phyloP scores from a whole-genome alignment of 306 rosid genomes.

The Castanea mollissima region DNA sequence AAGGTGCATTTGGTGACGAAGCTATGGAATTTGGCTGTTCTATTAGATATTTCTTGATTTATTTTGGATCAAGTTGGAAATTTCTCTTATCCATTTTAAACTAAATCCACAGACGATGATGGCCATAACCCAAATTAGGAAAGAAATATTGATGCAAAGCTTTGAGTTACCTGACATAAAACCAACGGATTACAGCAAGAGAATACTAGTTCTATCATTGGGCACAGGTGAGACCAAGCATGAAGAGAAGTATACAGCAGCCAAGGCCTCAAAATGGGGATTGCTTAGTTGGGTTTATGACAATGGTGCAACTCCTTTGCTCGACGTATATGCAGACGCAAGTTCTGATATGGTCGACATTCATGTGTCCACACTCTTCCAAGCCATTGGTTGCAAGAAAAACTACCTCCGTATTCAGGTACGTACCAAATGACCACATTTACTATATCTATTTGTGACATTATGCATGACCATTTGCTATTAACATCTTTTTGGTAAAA shows the following conservation, averaged over 20 bases:
- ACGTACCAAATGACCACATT: slow-evolving; percentile 15
- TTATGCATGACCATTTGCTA: background rate
- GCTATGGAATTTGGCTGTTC: background rate
- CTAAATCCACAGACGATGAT: slow-evolving; percentile 27
- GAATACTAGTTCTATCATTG: slow-evolving; percentile 36
- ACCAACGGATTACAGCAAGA: slow-evolving; percentile 10
- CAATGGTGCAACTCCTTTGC: slow-evolving; percentile 32
- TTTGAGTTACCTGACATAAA: background rate
- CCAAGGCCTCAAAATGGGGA: slow-evolving; percentile 40
- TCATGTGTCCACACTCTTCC: slow-evolving; percentile 42
- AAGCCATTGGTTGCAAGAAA: background rate
- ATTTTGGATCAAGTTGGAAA: background rate
- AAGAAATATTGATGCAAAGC: slow-evolving; percentile 11
- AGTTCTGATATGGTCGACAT: slow-evolving; percentile 44
- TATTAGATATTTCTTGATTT: background rate
- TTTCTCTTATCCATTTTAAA: background rate
- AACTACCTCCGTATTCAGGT: slow-evolving; percentile 52
- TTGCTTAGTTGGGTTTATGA: slow-evolving; percentile 27
- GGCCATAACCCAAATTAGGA: slow-evolving; percentile 36
- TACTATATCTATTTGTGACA: background rate
- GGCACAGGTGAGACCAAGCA: slow-evolving; percentile 43
- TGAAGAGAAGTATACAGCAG: slow-evolving; percentile 39
- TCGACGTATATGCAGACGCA: slow-evolving; percentile 34
- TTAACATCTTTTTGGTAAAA: background rate
- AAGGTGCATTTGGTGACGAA: background rate